A percentile compares a stretch with the other conserved stretches of the same genome.
Evolutionary conservation across 179 eudicot genomes (phyloP).

Genomic region (Dionaea muscipula): DNA sequence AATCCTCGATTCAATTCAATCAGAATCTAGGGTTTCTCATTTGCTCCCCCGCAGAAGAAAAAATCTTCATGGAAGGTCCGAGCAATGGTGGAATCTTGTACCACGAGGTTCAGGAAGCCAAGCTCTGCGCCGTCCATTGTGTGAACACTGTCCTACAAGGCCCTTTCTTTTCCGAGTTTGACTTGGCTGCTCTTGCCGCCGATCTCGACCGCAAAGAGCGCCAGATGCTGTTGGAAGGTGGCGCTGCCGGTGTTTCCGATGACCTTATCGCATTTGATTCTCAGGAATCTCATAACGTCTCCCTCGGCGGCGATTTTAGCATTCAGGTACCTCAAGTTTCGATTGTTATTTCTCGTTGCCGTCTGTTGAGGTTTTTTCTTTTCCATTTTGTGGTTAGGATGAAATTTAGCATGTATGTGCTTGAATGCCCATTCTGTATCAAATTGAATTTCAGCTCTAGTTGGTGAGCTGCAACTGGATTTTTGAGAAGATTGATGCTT

Average conservation of each 20-base stretch:
- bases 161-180: slow-evolving; percentile 85
- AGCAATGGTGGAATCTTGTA: slow-evolving; percentile 88
- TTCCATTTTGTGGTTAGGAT: too few species aligned
- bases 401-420: too few species aligned
- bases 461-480: too few species aligned
- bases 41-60: too few species aligned
- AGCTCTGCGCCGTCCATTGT: slow-evolving; percentile 92
- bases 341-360: too few species aligned
- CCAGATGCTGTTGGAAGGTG: slow-evolving; percentile 52
- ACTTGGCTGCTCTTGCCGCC: slow-evolving; percentile 84
- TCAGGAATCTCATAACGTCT: slow-evolving; percentile 71
- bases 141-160: slow-evolving; percentile 92
- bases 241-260: slow-evolving; percentile 7
- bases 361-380: too few species aligned
- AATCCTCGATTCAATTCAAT: too few species aligned
- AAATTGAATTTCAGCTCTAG: too few species aligned
- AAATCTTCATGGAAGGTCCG: slow-evolving; percentile 34
- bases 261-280: slow-evolving; percentile 23
- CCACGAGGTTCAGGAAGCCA: slow-evolving; percentile 94
- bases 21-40: too few species aligned
- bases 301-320: slow-evolving; percentile 88
- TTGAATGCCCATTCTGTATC: too few species aligned
- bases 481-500: too few species aligned
- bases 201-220: slow-evolving; percentile 74
- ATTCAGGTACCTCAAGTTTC: slow-evolving; percentile 72